A percentile compares a stretch with the other conserved stretches of the same genome.
phyloP scores from a whole-genome alignment of 257 asterid genomes.

The Penstemon barbatus region DNA sequence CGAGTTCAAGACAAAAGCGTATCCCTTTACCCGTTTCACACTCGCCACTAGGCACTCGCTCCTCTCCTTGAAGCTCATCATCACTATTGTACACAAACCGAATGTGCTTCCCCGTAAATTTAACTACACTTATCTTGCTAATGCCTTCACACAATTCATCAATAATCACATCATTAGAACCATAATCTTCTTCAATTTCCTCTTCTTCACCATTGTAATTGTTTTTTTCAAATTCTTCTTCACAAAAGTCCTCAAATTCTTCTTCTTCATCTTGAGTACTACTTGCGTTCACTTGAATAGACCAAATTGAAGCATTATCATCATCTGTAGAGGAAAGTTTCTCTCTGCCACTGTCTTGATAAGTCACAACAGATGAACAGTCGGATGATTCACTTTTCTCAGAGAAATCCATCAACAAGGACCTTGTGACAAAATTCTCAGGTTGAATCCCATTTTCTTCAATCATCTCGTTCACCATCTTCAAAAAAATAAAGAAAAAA shows the following conservation, averaged over 20 bases:
- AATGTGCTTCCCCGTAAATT: constrained; percentile 64
- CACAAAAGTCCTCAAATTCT: not conserved
- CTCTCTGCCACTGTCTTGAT: constrained; percentile 36
- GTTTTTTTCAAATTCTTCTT: constrained; percentile 14
- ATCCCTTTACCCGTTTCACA: not conserved
- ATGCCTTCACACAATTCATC: constrained; percentile 79
- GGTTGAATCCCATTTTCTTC: constrained; percentile 38
- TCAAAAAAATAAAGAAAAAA: not conserved
- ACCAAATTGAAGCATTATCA: constrained; percentile 32
- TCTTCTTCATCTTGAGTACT: constrained; percentile 17
- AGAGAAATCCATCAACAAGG: constrained; percentile 72
- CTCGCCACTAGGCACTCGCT: constrained; percentile 26
- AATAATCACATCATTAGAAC: constrained; percentile 26
- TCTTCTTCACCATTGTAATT: constrained; percentile 28
- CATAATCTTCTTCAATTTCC: constrained; percentile 18
- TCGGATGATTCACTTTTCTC: constrained; percentile 55
- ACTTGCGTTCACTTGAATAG: constrained; percentile 20
- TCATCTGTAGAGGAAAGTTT: constrained; percentile 37
- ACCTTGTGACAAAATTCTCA: constrained; percentile 59
- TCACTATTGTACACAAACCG: constrained; percentile 72
- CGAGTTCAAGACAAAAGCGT: too few relatives aligned
- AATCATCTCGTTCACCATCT: constrained; percentile 43
- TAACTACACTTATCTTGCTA: constrained; percentile 54
- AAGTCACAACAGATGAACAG: constrained; percentile 50
- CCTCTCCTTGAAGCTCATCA: constrained; percentile 63